Conservation (phyloP, 129 eudicot genomes). For the Lactuca sativa region DNA sequence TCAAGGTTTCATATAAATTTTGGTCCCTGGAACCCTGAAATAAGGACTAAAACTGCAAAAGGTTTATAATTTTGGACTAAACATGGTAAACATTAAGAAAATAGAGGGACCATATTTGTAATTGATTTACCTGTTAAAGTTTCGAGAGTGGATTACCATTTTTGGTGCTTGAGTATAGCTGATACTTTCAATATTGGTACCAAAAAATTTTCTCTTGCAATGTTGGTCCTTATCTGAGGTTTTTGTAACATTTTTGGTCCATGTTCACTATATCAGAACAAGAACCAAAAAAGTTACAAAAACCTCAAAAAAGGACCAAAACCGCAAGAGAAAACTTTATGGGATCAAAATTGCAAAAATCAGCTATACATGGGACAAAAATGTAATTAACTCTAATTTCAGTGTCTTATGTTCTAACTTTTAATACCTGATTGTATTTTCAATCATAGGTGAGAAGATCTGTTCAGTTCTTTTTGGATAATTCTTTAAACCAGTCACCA, state of each 20-base stretch:
- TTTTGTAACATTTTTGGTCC: background rate
- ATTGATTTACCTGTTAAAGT: too few species aligned
- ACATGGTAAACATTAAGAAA: background rate
- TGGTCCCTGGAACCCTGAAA: background rate
- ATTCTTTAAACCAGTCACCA: conserved; percentile 62
- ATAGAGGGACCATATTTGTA: background rate
- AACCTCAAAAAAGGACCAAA: background rate
- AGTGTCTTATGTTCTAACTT: background rate
- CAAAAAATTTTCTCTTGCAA: background rate
- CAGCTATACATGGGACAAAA: background rate
- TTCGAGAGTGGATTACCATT: background rate
- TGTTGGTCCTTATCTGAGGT: background rate
- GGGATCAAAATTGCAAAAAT: background rate
- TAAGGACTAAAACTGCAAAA: background rate
- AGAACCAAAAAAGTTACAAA: background rate
- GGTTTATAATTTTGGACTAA: background rate
- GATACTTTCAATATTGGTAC: background rate
- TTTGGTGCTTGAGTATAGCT: background rate
- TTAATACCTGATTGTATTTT: conserved; percentile 16
- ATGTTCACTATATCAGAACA: background rate
- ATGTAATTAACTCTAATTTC: conserved; percentile 3
- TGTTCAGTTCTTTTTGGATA: conserved; percentile 93
- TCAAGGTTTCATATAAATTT: background rate
- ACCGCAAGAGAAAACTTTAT: background rate
- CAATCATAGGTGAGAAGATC: conserved; percentile 81